A percentile compares a stretch with the other conserved stretches of the same genome.
Evolutionary conservation across 2,329 filamentous ascomycete genomes (phyloP).

Genomic region (Taxawa tesnikishii): DNA sequence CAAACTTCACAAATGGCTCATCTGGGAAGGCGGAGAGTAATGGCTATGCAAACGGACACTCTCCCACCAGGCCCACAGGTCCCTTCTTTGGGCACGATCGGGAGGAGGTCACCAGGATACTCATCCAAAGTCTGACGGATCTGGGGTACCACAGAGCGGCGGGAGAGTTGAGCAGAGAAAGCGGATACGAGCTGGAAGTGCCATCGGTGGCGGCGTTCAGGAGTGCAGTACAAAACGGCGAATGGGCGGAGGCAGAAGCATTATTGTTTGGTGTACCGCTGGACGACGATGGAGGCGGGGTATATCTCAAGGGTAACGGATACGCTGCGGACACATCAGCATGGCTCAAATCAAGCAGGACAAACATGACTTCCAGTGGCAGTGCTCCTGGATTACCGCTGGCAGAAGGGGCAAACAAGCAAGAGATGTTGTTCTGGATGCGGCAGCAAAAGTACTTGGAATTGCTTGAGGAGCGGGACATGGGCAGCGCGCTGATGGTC

Average conservation of each 20-base stretch:
- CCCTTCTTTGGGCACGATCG: constrained; percentile 76
- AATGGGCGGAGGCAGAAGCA: constrained; percentile 76
- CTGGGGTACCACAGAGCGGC: constrained; percentile 77
- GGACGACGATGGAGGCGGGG: constrained; percentile 32
- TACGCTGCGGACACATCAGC: constrained; percentile 7
- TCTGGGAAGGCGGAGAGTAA: not conserved
- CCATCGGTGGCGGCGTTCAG: constrained; percentile 78
- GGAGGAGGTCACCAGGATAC: constrained; percentile 82
- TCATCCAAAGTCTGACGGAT: constrained; percentile 84
- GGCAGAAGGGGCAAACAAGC: constrained; percentile 59
- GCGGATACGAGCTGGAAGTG: constrained; percentile 78
- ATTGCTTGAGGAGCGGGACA: constrained; percentile 65
- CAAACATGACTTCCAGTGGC: constrained; percentile 12
- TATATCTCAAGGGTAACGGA: constrained; percentile 19
- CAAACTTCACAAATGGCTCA: not conserved
- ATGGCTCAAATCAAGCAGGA: constrained; percentile 12
- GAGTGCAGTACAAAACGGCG: constrained; percentile 63
- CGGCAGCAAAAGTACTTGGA: constrained; percentile 93
- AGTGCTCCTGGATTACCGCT: constrained; percentile 51
- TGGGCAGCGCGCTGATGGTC: constrained; percentile 64
- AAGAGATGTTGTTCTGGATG: constrained; percentile 76
- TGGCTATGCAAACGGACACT: not conserved
- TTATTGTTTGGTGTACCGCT: constrained; percentile 48
- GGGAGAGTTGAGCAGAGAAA: constrained; percentile 61
- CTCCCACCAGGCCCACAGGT: not conserved